Conservation (phyloP, 441 rosid genomes). For the Gossypium trilobum region DNA sequence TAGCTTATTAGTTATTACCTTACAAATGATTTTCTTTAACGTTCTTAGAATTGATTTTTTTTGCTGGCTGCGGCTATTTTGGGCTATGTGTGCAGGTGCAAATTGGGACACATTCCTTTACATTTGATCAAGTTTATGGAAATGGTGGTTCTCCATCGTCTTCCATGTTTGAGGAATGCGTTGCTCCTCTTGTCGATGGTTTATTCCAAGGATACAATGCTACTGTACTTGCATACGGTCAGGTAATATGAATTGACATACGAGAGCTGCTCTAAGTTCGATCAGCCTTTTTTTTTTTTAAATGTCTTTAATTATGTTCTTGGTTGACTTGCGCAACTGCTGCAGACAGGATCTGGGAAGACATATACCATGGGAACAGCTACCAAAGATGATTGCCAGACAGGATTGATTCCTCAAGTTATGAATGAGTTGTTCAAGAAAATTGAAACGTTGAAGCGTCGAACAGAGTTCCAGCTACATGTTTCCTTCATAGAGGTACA, state of each 20-base stretch:
- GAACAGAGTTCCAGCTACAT: constrained; percentile 43
- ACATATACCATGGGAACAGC: constrained; percentile 74
- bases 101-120: constrained; percentile 49
- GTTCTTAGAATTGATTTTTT: neutral
- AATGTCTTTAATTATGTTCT: neutral
- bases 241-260: constrained; percentile 28
- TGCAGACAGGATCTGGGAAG: constrained; percentile 72
- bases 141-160: constrained; percentile 35
- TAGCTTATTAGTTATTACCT: neutral
- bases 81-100: constrained; percentile 31
- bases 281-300: neutral
- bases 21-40: neutral
- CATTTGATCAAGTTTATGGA: constrained; percentile 53
- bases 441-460: constrained; percentile 36
- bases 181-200: constrained; percentile 47
- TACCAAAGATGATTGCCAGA: constrained; percentile 35
- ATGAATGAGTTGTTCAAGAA: constrained; percentile 42
- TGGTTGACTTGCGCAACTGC: constrained; percentile 14
- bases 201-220: constrained; percentile 55
- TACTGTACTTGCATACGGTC: constrained; percentile 57
- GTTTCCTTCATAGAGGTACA: constrained; percentile 61
- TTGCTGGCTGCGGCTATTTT: neutral
- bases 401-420: constrained; percentile 49
- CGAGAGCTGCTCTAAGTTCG: constrained; percentile 2
- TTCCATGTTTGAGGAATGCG: constrained; percentile 42